phyloP scores from a whole-genome alignment of 2,329 filamentous ascomycete species.

The Hypoxylon rubiginosum region DNA sequence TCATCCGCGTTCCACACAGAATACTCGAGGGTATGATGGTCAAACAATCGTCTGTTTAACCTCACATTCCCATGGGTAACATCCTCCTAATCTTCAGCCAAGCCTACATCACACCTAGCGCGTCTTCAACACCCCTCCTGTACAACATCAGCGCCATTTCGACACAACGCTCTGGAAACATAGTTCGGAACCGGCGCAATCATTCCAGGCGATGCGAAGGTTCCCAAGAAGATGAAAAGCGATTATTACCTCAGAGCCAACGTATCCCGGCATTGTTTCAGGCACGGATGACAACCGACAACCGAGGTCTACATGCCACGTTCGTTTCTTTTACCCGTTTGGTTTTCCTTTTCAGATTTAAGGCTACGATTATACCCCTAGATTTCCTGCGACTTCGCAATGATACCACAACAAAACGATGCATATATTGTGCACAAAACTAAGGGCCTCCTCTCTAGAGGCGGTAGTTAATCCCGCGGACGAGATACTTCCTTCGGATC shows the following conservation, averaged over 20 bases:
- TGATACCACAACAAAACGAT: constrained; percentile 5
- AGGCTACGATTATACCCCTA: constrained; percentile 25
- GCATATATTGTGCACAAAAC: background rate
- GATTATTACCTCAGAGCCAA: background rate
- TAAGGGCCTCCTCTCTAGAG: background rate
- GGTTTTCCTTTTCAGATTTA: constrained; percentile 5
- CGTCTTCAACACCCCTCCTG: background rate
- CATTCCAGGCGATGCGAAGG: background rate
- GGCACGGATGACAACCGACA: background rate
- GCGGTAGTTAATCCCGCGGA: background rate
- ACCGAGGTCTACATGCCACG: background rate
- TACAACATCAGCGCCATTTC: background rate
- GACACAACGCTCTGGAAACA: background rate
- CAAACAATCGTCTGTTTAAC: background rate
- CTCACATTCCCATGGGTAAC: background rate
- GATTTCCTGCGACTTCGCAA: constrained; percentile 14
- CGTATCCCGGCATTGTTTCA: background rate
- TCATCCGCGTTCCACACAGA: no score
- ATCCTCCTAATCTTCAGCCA: background rate
- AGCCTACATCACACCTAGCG: background rate
- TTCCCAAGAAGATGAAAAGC: background rate
- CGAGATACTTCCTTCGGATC: background rate
- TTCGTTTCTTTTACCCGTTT: background rate
- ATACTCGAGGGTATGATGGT: no score
- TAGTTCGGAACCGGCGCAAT: background rate